These are phyloP conservation scores for Colletotrichum higginsianum DNA, from an alignment of 2,329 filamentous ascomycete species.

Conservation along the genomic window DNA sequence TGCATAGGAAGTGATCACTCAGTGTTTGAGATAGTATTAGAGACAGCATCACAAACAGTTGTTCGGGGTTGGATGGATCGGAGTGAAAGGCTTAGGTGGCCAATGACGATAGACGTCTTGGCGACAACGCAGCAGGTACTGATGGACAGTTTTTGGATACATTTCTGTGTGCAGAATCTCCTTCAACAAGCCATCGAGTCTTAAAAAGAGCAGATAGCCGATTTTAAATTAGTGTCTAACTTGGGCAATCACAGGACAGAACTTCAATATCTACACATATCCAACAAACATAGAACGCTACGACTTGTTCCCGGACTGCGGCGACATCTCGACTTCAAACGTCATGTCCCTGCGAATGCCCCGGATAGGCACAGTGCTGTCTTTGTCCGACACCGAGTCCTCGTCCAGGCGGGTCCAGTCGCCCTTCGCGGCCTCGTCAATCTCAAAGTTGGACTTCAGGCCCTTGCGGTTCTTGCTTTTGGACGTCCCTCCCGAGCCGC, in stretches of 20 bases:
- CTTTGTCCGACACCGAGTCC: constrained; percentile 39
- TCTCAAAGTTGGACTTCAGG: constrained; percentile 32
- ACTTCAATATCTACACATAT: background rate
- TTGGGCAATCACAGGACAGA: background rate
- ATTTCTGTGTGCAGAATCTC: too few relatives aligned
- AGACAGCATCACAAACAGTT: too few relatives aligned
- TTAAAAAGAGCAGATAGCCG: too few relatives aligned
- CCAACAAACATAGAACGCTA: background rate
- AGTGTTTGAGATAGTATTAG: too few relatives aligned
- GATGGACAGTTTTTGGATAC: too few relatives aligned
- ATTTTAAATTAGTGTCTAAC: background rate
- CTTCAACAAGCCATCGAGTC: too few relatives aligned
- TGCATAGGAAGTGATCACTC: too few relatives aligned
- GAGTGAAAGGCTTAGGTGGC: too few relatives aligned
- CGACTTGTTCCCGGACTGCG: background rate
- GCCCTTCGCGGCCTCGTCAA: constrained; percentile 30
- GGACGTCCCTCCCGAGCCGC: constrained; percentile 33
- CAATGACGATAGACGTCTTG: too few relatives aligned
- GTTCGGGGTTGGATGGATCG: too few relatives aligned
- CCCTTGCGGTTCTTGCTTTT: constrained; percentile 37
- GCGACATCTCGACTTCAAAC: constrained; percentile 25
- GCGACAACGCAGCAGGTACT: too few relatives aligned
- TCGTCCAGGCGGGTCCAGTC: constrained; percentile 43
- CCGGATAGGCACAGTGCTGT: constrained; percentile 40
- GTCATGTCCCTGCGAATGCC: constrained; percentile 39